Percentiles rank a stretch among this genome's conserved stretches.
Conservation (phyloP, 2,329 filamentous ascomycete genomes). For the Ceratocystis huliohia region DNA sequence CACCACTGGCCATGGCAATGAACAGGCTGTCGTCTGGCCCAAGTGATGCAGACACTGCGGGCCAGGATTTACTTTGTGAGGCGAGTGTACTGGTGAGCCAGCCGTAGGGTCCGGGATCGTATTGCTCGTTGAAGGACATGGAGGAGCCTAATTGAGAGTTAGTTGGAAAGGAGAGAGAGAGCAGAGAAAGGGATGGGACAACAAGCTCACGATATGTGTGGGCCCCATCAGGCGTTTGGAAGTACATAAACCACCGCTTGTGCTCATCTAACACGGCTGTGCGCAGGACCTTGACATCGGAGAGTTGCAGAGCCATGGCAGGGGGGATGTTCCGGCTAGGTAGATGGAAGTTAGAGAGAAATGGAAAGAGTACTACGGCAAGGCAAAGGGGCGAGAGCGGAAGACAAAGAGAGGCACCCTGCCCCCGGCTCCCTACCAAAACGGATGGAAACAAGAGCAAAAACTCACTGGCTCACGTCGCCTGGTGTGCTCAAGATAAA, state of each 20-base stretch:
- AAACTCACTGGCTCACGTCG: conserved; percentile 16
- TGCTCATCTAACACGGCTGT: conserved; percentile 16
- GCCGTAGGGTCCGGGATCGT: conserved; percentile 15
- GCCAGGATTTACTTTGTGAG: conserved; percentile 10
- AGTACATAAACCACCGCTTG: conserved; percentile 18
- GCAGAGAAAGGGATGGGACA: not conserved
- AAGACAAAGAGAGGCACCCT: not conserved
- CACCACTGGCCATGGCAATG: not conserved
- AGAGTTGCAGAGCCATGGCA: conserved; percentile 16
- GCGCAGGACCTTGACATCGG: conserved; percentile 11
- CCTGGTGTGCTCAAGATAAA: conserved; percentile 14
- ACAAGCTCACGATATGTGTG: conserved; percentile 16
- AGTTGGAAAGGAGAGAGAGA: not conserved
- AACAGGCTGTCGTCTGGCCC: conserved; percentile 11
- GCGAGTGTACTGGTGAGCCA: conserved; percentile 15
- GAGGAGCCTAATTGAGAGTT: conserved; percentile 13
- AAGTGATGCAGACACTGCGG: conserved; percentile 11
- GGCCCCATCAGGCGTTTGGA: conserved; percentile 12
- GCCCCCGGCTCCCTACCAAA: not conserved
- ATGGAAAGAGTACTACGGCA: not conserved
- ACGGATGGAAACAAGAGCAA: not conserved
- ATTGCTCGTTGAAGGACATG: conserved; percentile 18
- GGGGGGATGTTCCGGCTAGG: conserved; percentile 14
- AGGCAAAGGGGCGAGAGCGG: not conserved
- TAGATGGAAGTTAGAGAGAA: not conserved